Percentiles rank a stretch among this genome's conserved stretches.
Evolutionary conservation across 208 protist genomes (phyloP).

Genomic region (Endotrypanum monterogeii): DNA sequence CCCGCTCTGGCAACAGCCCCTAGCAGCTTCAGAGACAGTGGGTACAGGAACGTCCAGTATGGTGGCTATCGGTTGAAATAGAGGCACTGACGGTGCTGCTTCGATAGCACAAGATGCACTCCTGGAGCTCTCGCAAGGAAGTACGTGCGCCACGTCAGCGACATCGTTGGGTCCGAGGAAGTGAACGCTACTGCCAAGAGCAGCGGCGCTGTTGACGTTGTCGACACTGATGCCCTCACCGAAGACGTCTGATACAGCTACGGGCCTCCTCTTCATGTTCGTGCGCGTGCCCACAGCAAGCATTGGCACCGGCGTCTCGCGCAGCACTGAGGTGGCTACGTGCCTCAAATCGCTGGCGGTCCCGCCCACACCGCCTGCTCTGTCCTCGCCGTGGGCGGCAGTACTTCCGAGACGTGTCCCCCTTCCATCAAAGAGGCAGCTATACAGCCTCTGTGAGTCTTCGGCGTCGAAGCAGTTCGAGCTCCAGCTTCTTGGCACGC

Average conservation of each 20-base stretch:
- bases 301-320: not conserved
- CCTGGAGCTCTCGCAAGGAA: not conserved
- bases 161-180: not conserved
- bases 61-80: not conserved
- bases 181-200: not conserved
- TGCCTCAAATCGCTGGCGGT: slow-evolving; percentile 18
- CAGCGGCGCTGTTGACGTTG: not conserved
- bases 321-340: slow-evolving; percentile 7
- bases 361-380: not conserved
- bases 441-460: slow-evolving; percentile 21
- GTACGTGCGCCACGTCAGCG: not conserved
- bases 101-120: not conserved
- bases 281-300: not conserved
- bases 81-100: not conserved
- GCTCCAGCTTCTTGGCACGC: slow-evolving; percentile 6
- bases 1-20: not conserved
- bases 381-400: not conserved
- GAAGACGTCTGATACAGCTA: not conserved
- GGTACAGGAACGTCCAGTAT: not conserved
- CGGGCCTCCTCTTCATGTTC: not conserved
- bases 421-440: slow-evolving; percentile 11
- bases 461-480: not conserved
- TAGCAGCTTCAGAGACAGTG: not conserved
- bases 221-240: not conserved
- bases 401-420: slow-evolving; percentile 14